phyloP scores from a whole-genome alignment of 2,329 filamentous ascomycete genomes.

The Epichloe scottii region DNA sequence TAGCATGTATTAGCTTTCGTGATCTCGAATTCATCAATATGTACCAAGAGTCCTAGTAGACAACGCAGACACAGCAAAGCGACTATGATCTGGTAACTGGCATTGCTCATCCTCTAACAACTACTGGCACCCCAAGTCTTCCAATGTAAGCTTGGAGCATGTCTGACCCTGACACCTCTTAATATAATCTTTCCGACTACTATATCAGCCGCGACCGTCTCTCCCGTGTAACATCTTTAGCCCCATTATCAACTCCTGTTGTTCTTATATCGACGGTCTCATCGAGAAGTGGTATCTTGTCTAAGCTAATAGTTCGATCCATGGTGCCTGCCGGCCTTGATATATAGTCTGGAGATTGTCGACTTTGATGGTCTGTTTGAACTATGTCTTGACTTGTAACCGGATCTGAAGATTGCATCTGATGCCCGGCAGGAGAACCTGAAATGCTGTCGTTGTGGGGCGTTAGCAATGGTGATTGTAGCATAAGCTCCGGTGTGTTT shows the following conservation, averaged over 20 bases:
- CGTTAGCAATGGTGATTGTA: conserved; percentile 22
- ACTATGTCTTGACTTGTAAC: not conserved
- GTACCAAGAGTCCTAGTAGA: not conserved
- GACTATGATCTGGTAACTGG: not conserved
- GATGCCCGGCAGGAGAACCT: conserved; percentile 6
- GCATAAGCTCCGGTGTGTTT: conserved; percentile 36
- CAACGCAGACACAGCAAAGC: not conserved
- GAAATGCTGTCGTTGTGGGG: conserved; percentile 16
- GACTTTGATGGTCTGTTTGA: not conserved
- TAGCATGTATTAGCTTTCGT: not conserved
- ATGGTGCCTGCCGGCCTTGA: conserved; percentile 10
- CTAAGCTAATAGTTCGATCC: conserved; percentile 25
- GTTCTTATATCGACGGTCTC: conserved; percentile 23
- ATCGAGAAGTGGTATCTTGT: conserved; percentile 46
- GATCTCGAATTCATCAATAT: not conserved
- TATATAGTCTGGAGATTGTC: conserved; percentile 4
- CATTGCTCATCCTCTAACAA: not conserved
- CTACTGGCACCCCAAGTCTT: not conserved
- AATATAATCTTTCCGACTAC: not conserved
- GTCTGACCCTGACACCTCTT: not conserved
- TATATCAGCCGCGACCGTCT: conserved; percentile 23
- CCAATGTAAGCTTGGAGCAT: not conserved
- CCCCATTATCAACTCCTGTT: conserved; percentile 31
- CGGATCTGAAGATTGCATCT: conserved; percentile 9
- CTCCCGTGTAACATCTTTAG: conserved; percentile 34